Conservation (phyloP, 257 asterid genomes). For the Petunia axillaris region DNA sequence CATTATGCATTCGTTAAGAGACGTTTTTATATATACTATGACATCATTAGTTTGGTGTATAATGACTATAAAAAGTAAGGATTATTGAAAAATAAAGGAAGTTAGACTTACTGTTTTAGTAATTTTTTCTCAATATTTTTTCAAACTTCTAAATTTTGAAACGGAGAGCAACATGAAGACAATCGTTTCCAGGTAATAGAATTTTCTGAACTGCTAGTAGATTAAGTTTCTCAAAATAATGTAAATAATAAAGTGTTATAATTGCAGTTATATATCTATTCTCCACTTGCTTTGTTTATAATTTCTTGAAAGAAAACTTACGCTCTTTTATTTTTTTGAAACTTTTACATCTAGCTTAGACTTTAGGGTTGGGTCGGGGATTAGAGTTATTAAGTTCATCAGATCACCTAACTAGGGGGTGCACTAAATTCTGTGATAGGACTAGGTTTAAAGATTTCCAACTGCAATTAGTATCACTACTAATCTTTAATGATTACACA, state of each 20-base stretch:
- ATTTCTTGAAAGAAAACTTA: neutral
- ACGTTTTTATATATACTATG: too few relatives aligned
- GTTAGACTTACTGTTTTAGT: too few relatives aligned
- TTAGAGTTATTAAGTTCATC: neutral
- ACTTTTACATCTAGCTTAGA: neutral
- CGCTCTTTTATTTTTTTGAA: neutral
- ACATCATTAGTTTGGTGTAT: too few relatives aligned
- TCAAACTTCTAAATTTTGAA: too few relatives aligned
- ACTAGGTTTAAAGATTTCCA: neutral
- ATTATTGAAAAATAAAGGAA: too few relatives aligned
- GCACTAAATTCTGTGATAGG: neutral
- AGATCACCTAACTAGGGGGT: conserved; percentile 12
- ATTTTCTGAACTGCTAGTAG: too few relatives aligned
- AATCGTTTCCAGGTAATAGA: too few relatives aligned
- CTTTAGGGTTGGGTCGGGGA: neutral
- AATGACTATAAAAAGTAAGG: too few relatives aligned
- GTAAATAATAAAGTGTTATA: neutral
- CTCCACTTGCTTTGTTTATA: neutral
- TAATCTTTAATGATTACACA: neutral
- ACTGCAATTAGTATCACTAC: neutral
- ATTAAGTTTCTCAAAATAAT: too few relatives aligned
- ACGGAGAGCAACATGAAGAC: too few relatives aligned
- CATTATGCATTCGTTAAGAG: too few relatives aligned
- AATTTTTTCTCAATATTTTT: too few relatives aligned
- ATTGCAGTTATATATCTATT: neutral